Conservation (phyloP, 129 eudicot species). For the Artemisia tridentata region DNA sequence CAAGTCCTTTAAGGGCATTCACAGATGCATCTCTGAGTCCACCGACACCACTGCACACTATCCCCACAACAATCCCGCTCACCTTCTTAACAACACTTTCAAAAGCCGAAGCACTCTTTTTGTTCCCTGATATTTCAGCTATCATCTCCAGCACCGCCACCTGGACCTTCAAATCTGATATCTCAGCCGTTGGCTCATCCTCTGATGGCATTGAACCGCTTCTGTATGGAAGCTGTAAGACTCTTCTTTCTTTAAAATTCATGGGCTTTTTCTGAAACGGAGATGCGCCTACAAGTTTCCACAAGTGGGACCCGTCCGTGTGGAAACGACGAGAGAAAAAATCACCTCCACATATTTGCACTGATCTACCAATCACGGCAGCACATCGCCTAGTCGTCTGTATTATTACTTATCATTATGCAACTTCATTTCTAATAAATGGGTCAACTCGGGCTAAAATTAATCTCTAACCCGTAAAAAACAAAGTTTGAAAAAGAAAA, state of each 20-base stretch:
- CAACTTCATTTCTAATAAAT: too few relatives aligned
- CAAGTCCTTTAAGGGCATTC: constrained; percentile 70
- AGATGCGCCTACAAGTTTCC: constrained; percentile 67
- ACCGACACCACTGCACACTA: constrained; percentile 57
- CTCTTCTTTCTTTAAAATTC: constrained; percentile 38
- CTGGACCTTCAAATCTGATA: constrained; percentile 73
- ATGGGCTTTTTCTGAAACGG: constrained; percentile 63
- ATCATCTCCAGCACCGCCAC: constrained; percentile 81
- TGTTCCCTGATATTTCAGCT: constrained; percentile 58
- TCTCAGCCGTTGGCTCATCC: constrained; percentile 50
- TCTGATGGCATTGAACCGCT: constrained; percentile 34
- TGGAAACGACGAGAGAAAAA: constrained; percentile 89
- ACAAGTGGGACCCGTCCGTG: constrained; percentile 71
- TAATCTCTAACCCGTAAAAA: neutral
- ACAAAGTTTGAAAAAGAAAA: neutral
- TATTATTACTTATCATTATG: too few relatives aligned
- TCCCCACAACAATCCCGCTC: constrained; percentile 44
- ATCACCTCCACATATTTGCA: constrained; percentile 90
- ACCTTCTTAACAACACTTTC: constrained; percentile 77
- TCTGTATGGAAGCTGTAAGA: constrained; percentile 77
- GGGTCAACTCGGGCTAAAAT: neutral
- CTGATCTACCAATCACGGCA: constrained; percentile 52
- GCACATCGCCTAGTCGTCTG: constrained; percentile 73
- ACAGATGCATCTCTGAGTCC: constrained; percentile 71
- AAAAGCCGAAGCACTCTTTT: constrained; percentile 71